These are phyloP conservation scores for Trifolium pratense DNA, from an alignment of 306 rosid genomes.

Conservation along the genomic window DNA sequence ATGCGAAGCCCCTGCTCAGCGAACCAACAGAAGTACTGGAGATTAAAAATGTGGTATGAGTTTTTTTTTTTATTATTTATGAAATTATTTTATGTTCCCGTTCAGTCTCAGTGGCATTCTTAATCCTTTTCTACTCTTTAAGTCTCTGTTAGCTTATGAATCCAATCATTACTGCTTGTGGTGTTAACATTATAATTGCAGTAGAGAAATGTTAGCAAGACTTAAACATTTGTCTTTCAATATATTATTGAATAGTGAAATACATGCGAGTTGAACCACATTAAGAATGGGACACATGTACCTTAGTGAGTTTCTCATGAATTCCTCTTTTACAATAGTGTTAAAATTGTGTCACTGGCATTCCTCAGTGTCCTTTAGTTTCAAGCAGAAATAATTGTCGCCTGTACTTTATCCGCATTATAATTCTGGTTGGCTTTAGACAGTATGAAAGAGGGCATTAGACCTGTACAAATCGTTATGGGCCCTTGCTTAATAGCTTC, in stretches of 20 bases:
- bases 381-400: neutral
- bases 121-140: neutral
- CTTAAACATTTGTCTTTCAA: neutral
- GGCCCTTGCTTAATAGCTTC: slow-evolving; percentile 28
- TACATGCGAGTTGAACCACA: neutral
- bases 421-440: slow-evolving; percentile 14
- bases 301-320: neutral
- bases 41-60: slow-evolving; percentile 82
- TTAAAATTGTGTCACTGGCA: neutral
- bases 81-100: slow-evolving; percentile 8
- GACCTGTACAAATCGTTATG: slow-evolving; percentile 15
- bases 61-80: neutral
- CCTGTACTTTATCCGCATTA: slow-evolving; percentile 28
- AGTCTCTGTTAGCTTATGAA: slow-evolving; percentile 19
- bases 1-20: slow-evolving; percentile 76
- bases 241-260: neutral
- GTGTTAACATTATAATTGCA: slow-evolving; percentile 11
- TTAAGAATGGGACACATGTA: neutral
- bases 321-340: neutral
- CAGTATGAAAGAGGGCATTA: neutral
- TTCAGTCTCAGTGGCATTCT: slow-evolving; percentile 10
- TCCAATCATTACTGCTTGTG: slow-evolving; percentile 19
- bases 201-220: slow-evolving; percentile 8
- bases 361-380: slow-evolving; percentile 14
- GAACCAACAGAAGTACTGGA: slow-evolving; percentile 72